These are phyloP conservation scores for Beauveria scarabaeidicola DNA, from an alignment of 2,329 filamentous ascomycete species.

Conservation along the genomic window DNA sequence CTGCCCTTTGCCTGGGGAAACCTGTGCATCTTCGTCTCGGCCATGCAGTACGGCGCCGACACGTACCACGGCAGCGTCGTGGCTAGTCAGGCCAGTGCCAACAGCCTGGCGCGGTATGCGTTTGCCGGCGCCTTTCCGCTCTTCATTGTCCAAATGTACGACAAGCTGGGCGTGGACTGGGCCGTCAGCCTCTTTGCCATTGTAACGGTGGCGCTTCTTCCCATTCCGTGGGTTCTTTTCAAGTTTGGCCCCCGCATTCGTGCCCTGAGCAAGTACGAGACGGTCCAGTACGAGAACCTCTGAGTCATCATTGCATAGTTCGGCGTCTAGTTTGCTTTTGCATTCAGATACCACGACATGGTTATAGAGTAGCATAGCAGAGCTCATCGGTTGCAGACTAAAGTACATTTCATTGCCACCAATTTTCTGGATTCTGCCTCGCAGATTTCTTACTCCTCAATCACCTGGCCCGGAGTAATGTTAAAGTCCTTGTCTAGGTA, in stretches of 20 bases:
- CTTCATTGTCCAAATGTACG: constrained; percentile 50
- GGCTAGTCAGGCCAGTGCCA: constrained; percentile 52
- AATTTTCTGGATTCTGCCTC: no score
- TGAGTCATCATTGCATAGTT: background rate
- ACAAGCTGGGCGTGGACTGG: constrained; percentile 35
- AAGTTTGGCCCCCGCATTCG: constrained; percentile 36
- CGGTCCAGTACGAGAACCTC: constrained; percentile 17
- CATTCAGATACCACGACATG: background rate
- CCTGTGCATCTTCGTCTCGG: constrained; percentile 48
- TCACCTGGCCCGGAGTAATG: constrained; percentile 16
- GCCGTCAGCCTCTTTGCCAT: constrained; percentile 39
- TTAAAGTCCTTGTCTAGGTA: constrained; percentile 27
- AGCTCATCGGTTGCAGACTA: background rate
- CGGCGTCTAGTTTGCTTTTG: background rate
- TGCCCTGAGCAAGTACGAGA: constrained; percentile 31
- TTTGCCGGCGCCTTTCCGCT: constrained; percentile 51
- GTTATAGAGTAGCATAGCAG: background rate
- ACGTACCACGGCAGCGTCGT: constrained; percentile 46
- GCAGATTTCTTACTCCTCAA: background rate
- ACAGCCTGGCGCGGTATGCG: constrained; percentile 46
- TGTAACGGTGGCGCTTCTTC: constrained; percentile 37
- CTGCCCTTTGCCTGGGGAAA: constrained; percentile 53
- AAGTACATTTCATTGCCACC: background rate
- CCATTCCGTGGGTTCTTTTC: constrained; percentile 46
- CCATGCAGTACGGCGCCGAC: constrained; percentile 45